Percentiles rank a stretch among this genome's conserved stretches.
Conservation (phyloP, 495 filamentous ascomycete species). For the Aspergillus carlsbadensis region DNA sequence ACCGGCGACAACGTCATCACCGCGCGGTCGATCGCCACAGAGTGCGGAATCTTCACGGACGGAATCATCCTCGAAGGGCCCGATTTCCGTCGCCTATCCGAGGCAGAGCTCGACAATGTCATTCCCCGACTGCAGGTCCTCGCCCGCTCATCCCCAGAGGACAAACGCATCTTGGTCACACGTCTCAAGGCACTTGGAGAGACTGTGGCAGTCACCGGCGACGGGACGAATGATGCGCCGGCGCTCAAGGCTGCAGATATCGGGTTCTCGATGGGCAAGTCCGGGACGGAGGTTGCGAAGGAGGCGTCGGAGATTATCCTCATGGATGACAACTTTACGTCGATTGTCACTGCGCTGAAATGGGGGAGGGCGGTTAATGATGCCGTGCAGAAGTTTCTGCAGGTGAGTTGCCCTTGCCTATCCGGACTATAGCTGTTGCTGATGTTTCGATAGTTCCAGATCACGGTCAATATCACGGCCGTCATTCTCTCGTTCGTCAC, state of each 20-base stretch:
- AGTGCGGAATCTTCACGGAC: constrained; percentile 80
- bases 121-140: constrained; percentile 79
- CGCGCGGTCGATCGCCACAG: constrained; percentile 75
- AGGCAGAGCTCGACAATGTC: constrained; percentile 65
- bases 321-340: constrained; percentile 87
- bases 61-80: constrained; percentile 82
- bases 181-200: constrained; percentile 71
- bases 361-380: constrained; percentile 92
- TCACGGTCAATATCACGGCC: constrained; percentile 89
- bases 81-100: constrained; percentile 73
- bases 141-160: constrained; percentile 82
- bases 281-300: constrained; percentile 88
- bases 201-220: constrained; percentile 82
- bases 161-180: constrained; percentile 78
- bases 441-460: constrained; percentile 59
- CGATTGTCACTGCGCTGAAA: constrained; percentile 86
- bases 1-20: constrained; percentile 83
- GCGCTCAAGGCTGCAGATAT: constrained; percentile 84
- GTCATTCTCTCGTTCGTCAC: constrained; percentile 84
- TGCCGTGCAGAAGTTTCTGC: constrained; percentile 84
- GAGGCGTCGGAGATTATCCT: constrained; percentile 90
- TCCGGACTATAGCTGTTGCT: no score
- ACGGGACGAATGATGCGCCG: constrained; percentile 91
- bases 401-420: constrained; percentile 30
- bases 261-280: constrained; percentile 90